These are phyloP conservation scores for Piloderma croceum DNA, from an alignment of 768 basidiomycete species.

Conservation along the genomic window DNA sequence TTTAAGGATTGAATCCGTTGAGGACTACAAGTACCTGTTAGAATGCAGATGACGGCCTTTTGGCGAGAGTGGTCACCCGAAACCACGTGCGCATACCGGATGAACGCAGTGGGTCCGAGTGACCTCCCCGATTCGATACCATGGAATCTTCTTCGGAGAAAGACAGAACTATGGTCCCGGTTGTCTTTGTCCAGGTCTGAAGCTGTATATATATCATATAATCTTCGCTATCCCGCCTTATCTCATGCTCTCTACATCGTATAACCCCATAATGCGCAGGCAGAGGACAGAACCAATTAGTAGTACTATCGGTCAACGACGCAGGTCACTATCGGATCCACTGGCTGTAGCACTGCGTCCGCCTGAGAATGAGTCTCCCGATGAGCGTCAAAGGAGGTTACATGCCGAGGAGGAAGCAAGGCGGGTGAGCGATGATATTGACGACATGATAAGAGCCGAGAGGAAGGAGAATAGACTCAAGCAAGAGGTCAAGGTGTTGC, in stretches of 20 bases:
- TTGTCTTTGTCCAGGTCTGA: neutral
- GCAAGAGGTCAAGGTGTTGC: slow-evolving; percentile 66
- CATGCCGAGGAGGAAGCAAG: slow-evolving; percentile 66
- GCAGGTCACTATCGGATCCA: slow-evolving; percentile 51
- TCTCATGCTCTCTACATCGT: neutral
- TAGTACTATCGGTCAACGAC: no score
- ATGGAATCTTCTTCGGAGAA: no score
- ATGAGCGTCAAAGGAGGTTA: slow-evolving; percentile 60
- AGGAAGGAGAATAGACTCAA: slow-evolving; percentile 54
- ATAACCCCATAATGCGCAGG: neutral
- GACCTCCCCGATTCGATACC: no score
- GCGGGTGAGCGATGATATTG: slow-evolving; percentile 70
- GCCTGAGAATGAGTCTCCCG: slow-evolving; percentile 64
- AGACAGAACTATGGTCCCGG: neutral
- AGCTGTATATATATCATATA: neutral
- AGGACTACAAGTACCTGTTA: no score
- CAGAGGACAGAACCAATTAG: no score
- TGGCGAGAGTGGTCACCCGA: no score
- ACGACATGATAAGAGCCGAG: slow-evolving; percentile 70
- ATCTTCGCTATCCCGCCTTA: neutral
- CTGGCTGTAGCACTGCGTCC: slow-evolving; percentile 62
- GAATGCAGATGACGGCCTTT: no score
- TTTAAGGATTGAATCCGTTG: no score
- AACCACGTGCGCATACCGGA: no score
- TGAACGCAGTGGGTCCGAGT: no score